Evolutionary conservation across 176 grass and related monocot genomes (phyloP).

Genomic region (Dactylis glomerata): DNA sequence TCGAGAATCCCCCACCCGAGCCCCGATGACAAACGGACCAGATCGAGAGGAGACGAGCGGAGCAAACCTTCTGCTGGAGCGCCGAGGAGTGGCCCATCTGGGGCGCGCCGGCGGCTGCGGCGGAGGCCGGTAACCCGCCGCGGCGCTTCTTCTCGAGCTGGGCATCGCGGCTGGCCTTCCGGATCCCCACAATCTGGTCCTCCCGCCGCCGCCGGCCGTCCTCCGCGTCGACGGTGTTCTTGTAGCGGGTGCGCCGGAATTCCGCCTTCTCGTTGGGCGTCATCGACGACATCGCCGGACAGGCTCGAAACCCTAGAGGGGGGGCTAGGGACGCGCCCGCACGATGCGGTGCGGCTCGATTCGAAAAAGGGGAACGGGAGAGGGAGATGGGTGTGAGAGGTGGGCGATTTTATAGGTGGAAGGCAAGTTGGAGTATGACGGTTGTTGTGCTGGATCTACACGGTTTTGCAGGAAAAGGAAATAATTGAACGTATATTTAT

Average conservation of each 20-base stretch:
- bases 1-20: slow-evolving; percentile 18
- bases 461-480: slow-evolving; percentile 14
- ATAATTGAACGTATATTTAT: neutral
- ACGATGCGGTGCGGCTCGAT: slow-evolving; percentile 37
- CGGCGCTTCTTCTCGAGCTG: slow-evolving; percentile 80
- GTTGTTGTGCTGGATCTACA: slow-evolving; percentile 8
- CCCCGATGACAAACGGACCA: slow-evolving; percentile 16
- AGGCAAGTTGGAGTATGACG: neutral
- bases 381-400: neutral
- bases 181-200: slow-evolving; percentile 75
- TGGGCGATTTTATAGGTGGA: slow-evolving; percentile 7
- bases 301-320: slow-evolving; percentile 32
- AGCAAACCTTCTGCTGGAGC: slow-evolving; percentile 60
- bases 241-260: slow-evolving; percentile 63
- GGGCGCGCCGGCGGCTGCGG: slow-evolving; percentile 6
- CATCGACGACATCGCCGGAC: slow-evolving; percentile 69
- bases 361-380: slow-evolving; percentile 47
- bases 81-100: slow-evolving; percentile 34
- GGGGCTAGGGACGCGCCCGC: neutral
- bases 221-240: slow-evolving; percentile 81
- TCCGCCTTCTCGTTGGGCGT: slow-evolving; percentile 67
- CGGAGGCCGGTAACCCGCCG: slow-evolving; percentile 41
- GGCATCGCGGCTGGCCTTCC: slow-evolving; percentile 70
- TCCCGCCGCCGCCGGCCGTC: slow-evolving; percentile 72
- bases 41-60: slow-evolving; percentile 3